phyloP scores from a whole-genome alignment of 2,329 filamentous ascomycete species.

The Fusarium udum region DNA sequence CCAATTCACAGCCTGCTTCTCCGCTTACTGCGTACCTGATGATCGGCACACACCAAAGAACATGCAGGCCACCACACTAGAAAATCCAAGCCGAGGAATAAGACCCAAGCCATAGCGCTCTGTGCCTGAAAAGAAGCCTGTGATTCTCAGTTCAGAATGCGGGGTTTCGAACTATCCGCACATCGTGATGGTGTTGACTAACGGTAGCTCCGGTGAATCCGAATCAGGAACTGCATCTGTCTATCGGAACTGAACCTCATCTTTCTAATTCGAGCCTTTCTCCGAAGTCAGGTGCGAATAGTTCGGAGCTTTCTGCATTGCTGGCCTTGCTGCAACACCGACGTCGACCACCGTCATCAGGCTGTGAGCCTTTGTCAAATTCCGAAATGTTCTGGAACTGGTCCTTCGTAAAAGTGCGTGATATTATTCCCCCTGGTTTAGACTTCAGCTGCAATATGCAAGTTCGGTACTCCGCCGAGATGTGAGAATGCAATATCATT shows the following conservation, averaged over 20 bases:
- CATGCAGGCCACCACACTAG: constrained; percentile 33
- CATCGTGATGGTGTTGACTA: constrained; percentile 30
- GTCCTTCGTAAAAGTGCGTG: constrained; percentile 11
- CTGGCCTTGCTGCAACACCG: constrained; percentile 2
- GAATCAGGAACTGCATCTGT: constrained; percentile 12
- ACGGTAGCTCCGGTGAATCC: constrained; percentile 12
- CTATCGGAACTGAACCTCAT: constrained; percentile 3
- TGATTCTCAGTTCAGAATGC: constrained; percentile 27
- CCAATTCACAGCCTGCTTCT: not conserved
- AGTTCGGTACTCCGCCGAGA: constrained; percentile 13
- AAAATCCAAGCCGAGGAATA: constrained; percentile 34
- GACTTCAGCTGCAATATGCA: constrained; percentile 9
- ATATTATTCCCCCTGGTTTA: not conserved
- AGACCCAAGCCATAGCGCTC: not conserved
- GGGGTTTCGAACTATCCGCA: constrained; percentile 9
- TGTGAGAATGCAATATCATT: constrained; percentile 5
- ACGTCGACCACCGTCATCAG: constrained; percentile 10
- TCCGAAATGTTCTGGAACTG: not conserved
- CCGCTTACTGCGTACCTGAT: constrained; percentile 32
- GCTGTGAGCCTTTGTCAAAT: not conserved
- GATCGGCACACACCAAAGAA: constrained; percentile 19
- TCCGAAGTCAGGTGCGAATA: constrained; percentile 20
- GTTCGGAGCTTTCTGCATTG: not conserved
- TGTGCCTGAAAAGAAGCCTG: constrained; percentile 26
- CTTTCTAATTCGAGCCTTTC: constrained; percentile 22